Base-by-base conservation (phyloP, 2,329 filamentous ascomycete species). In the Stagonosporopsis cucurbitacearum region DNA sequence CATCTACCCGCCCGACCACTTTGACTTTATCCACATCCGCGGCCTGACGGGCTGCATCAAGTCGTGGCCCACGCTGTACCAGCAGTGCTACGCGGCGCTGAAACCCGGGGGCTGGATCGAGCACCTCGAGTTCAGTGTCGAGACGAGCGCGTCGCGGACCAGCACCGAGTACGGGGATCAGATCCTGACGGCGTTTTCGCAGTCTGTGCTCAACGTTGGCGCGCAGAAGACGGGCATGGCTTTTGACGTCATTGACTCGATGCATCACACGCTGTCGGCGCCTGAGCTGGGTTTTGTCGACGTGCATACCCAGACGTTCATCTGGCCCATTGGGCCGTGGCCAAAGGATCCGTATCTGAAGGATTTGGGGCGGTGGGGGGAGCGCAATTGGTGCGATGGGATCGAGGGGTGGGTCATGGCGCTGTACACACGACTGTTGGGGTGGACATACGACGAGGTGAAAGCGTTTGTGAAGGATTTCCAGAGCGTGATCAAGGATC, bases 41-140 rank as follows among this genome's bases (percentile, higher is more conserved):
- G 69, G 69, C n/a, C 67, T 81, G 39, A 73, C 75, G 11, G 78
- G 75, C 12, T 75, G 72, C 54, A 75, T 80, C 25, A 49, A 62
- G 17, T 74, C 76, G 57, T 81, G 78, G 77, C 68, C 70, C 11
- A 50, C 68, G 11, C 66, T 80, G 9, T 78, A 80, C 42, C 35
- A 63, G 3, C 68, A 79, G 62, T 68, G 66, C 51, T 75, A 70
- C 62, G 54, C 61, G 53, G 73, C 78, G 53, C 67, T 78, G 11
- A 65, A 69, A 25, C 78, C 78, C 0, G 77, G 77, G 12, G 79
- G 72, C 13, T 80, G 71, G 56, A 62, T 80, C 54, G 78, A 80
- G 59, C 75, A 80, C 50, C 63, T 77, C 28, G 78, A 81, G 54
- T 73, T 74, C 62, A 61, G 58, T 49, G 57, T 71, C 51, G 44